A percentile compares a stretch with the other conserved stretches of the same genome.
These are phyloP conservation scores for Batkoa obscura DNA, from an alignment of 371 early-diverging fungal species.

Conservation along the genomic window DNA sequence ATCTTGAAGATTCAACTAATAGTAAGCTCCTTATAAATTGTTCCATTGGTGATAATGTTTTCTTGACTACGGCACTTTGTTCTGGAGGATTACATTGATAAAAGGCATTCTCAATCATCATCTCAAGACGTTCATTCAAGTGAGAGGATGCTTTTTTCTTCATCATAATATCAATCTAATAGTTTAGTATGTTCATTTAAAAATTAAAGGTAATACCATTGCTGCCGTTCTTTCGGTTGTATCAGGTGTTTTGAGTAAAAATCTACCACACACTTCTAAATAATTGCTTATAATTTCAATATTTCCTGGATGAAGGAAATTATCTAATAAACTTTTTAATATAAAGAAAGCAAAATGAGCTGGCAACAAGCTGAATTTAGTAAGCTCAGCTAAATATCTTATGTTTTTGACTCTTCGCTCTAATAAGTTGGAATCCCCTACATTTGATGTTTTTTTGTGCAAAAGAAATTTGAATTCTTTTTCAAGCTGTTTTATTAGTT, in stretches of 20 bases:
- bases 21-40: constrained; percentile 69
- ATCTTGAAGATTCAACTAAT: constrained; percentile 51
- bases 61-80: constrained; percentile 27
- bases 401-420: constrained; percentile 68
- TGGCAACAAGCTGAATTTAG: constrained; percentile 77
- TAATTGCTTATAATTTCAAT: constrained; percentile 68
- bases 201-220: constrained; percentile 20
- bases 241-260: constrained; percentile 53
- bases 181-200: not conserved
- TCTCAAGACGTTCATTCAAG: constrained; percentile 57
- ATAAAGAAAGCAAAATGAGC: constrained; percentile 59
- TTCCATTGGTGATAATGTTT: constrained; percentile 54
- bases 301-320: constrained; percentile 50
- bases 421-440: constrained; percentile 19
- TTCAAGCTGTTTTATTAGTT: constrained; percentile 31
- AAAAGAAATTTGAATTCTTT: constrained; percentile 51
- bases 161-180: constrained; percentile 62
- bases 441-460: constrained; percentile 32
- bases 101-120: constrained; percentile 88
- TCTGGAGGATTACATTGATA: constrained; percentile 78
- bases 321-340: constrained; percentile 63
- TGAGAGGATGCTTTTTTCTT: constrained; percentile 65
- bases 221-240: constrained; percentile 35
- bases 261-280: constrained; percentile 82
- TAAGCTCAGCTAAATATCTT: constrained; percentile 71